Evolutionary conservation across 208 protist genomes (phyloP).

Genomic region (Trypanosoma theileri): DNA sequence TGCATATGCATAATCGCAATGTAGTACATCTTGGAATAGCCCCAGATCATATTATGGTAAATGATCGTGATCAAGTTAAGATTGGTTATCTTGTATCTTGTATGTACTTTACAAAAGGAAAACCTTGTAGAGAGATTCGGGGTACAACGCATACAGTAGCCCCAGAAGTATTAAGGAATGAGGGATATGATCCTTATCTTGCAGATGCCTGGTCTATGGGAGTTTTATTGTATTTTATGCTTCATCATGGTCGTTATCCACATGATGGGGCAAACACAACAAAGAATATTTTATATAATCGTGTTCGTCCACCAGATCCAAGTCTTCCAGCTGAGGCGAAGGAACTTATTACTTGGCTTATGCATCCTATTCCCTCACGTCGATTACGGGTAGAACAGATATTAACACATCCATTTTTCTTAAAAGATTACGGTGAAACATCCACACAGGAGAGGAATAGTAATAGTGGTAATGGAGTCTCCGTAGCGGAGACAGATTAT

Average conservation of each 20-base stretch:
- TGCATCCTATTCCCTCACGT: constrained; percentile 53
- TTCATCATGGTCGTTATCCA: constrained; percentile 81
- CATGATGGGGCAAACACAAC: constrained; percentile 87
- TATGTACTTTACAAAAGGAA: constrained; percentile 49
- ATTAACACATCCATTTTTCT: constrained; percentile 65
- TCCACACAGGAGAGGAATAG: neutral
- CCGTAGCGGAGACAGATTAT: neutral
- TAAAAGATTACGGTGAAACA: constrained; percentile 9
- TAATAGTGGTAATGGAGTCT: neutral
- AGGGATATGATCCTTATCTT: constrained; percentile 76
- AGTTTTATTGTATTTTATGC: constrained; percentile 87
- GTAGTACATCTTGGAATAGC: constrained; percentile 83
- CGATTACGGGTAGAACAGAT: constrained; percentile 70
- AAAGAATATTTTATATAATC: constrained; percentile 76
- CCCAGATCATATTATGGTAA: constrained; percentile 84
- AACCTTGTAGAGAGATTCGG: constrained; percentile 51
- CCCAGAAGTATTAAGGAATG: constrained; percentile 68
- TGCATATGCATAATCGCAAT: constrained; percentile 70
- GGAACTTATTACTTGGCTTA: constrained; percentile 56
- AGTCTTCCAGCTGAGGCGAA: constrained; percentile 43
- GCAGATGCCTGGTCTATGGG: constrained; percentile 83
- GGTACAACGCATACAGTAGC: constrained; percentile 86
- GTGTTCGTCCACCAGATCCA: constrained; percentile 48
- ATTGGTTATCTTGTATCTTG: constrained; percentile 79
- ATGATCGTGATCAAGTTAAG: constrained; percentile 56